These are phyloP conservation scores for Suillus bovinus DNA, from an alignment of 768 basidiomycete species.

Conservation along the genomic window DNA sequence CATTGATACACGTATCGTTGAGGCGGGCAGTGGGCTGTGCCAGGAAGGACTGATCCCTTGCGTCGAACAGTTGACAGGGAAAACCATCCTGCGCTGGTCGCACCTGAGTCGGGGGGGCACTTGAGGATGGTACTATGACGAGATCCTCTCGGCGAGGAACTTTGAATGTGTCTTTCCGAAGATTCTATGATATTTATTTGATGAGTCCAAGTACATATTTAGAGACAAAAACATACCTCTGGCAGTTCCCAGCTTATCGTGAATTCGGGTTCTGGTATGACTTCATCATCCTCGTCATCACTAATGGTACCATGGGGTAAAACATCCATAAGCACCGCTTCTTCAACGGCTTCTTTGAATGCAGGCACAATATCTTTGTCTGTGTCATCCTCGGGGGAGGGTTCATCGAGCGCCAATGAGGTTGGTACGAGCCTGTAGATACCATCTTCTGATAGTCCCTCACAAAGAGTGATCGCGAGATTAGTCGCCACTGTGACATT, in stretches of 20 bases:
- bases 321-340: not conserved
- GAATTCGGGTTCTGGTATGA: not conserved
- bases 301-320: not conserved
- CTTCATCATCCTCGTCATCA: slow-evolving; percentile 7
- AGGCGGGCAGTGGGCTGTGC: slow-evolving; percentile 2
- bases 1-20: slow-evolving; percentile 12
- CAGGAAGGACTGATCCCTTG: slow-evolving; percentile 2
- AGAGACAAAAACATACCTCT: too few relatives aligned
- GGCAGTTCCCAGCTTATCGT: too few relatives aligned
- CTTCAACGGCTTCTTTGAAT: too few relatives aligned
- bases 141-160: not conserved
- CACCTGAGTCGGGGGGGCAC: not conserved
- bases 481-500: slow-evolving; percentile 12
- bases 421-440: slow-evolving; percentile 6
- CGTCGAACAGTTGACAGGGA: slow-evolving; percentile 8
- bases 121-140: not conserved
- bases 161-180: not conserved
- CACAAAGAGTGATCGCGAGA: slow-evolving; percentile 2
- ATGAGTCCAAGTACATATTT: not conserved
- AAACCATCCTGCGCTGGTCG: slow-evolving; percentile 1
- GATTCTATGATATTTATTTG: not conserved
- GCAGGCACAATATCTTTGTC: too few relatives aligned
- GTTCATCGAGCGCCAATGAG: not conserved
- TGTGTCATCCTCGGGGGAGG: too few relatives aligned
- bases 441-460: not conserved